These are phyloP conservation scores for Globisporangium paddicum DNA, from an alignment of 352 stramenopile species.

Conservation along the genomic window DNA sequence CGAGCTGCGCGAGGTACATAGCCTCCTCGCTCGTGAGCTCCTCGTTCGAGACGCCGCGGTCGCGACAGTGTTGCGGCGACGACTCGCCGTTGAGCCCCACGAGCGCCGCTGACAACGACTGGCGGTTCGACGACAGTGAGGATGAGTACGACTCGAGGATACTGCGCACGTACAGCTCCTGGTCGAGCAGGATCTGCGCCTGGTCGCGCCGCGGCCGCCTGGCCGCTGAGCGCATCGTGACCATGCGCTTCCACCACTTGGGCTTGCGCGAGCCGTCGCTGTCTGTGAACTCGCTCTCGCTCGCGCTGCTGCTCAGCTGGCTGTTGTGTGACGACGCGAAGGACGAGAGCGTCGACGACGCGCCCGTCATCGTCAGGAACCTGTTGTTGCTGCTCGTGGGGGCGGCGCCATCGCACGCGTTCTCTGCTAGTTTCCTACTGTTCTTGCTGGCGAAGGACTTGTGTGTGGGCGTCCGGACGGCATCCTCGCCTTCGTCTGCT, in stretches of 20 bases:
- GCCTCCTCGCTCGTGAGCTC: constrained; percentile 11
- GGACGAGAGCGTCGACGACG: constrained; percentile 12
- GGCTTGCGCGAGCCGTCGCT: constrained; percentile 11
- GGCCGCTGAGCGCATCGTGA: constrained; percentile 21
- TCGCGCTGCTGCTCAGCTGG: constrained; percentile 6
- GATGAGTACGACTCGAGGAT: constrained; percentile 76
- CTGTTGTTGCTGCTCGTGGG: constrained; percentile 7
- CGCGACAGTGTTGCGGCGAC: constrained; percentile 12
- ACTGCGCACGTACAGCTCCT: constrained; percentile 67
- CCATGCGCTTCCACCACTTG: constrained; percentile 38
- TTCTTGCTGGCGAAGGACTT: not conserved
- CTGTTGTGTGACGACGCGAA: constrained; percentile 17
- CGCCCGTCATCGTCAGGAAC: constrained; percentile 6
- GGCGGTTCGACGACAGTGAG: constrained; percentile 61
- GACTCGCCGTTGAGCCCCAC: constrained; percentile 13
- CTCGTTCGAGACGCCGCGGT: constrained; percentile 6
- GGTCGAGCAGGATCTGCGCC: constrained; percentile 26
- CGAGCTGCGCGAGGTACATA: constrained; percentile 18
- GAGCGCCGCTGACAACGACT: constrained; percentile 25
- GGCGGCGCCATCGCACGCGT: too few relatives aligned
- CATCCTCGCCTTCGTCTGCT: not conserved
- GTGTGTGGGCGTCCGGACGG: not conserved
- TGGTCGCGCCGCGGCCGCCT: constrained; percentile 15
- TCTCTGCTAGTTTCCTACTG: constrained; percentile 3
- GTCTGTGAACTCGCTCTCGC: constrained; percentile 20